A percentile compares a stretch with the other conserved stretches of the same genome.
phyloP scores from a whole-genome alignment of 495 filamentous ascomycete genomes.

The Xylaria acuta region DNA sequence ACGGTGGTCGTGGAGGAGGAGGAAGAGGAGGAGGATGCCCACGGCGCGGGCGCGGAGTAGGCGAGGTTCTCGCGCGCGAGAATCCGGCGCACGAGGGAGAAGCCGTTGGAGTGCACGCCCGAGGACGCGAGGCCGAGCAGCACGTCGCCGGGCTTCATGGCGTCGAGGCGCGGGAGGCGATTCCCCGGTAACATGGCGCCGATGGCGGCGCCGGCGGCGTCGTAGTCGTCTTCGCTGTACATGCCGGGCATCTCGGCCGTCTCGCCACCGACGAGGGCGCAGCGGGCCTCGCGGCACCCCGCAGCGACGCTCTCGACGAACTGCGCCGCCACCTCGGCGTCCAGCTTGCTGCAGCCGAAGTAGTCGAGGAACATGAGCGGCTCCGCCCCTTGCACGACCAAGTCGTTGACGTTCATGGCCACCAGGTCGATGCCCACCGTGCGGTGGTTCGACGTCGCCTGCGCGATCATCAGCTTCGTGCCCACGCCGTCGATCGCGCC shows the following conservation, averaged over 20 bases:
- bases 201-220: slow-evolving; percentile 85
- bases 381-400: slow-evolving; percentile 92
- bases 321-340: slow-evolving; percentile 73
- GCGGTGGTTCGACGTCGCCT: slow-evolving; percentile 83
- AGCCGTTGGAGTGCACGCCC: slow-evolving; percentile 93
- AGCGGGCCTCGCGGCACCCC: slow-evolving; percentile 81
- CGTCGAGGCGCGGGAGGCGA: slow-evolving; percentile 74
- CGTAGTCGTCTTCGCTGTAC: slow-evolving; percentile 83
- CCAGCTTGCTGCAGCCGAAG: slow-evolving; percentile 87
- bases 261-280: slow-evolving; percentile 92
- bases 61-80: slow-evolving; percentile 71
- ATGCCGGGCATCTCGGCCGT: slow-evolving; percentile 98
- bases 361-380: slow-evolving; percentile 96
- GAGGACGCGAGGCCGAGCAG: slow-evolving; percentile 82
- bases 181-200: slow-evolving; percentile 75
- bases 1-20: slow-evolving; percentile 45
- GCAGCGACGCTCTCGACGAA: slow-evolving; percentile 88
- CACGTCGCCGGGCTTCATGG: slow-evolving; percentile 82
- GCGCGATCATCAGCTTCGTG: slow-evolving; percentile 95
- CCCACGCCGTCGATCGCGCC: slow-evolving; percentile 95
- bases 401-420: slow-evolving; percentile 98
- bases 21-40: slow-evolving; percentile 51
- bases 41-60: slow-evolving; percentile 76
- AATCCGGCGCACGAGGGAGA: slow-evolving; percentile 89
- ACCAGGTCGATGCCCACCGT: slow-evolving; percentile 96